Percentiles rank a stretch among this genome's conserved stretches.
These are phyloP conservation scores for Trichophaea hybrida DNA, from an alignment of 2,329 filamentous ascomycete species.

Conservation along the genomic window DNA sequence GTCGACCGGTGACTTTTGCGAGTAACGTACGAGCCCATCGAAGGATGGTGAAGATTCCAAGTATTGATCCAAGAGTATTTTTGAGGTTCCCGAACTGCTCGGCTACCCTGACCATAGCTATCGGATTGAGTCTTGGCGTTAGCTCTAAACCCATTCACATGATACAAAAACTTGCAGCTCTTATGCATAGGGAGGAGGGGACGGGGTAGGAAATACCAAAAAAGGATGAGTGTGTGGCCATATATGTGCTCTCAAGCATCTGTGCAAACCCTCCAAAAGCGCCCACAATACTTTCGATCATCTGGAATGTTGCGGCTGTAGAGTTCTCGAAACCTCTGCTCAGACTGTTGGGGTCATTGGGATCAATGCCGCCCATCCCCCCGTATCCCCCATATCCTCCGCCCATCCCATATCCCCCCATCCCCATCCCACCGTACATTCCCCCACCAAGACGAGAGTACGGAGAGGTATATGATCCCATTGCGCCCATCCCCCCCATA, in stretches of 20 bases:
- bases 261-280: conserved; percentile 96
- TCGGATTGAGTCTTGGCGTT: conserved; percentile 6
- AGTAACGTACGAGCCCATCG: conserved; percentile 86
- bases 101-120: conserved; percentile 94
- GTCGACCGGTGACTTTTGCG: conserved; percentile 82
- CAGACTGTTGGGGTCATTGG: conserved; percentile 82
- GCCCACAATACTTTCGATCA: conserved; percentile 92
- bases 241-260: conserved; percentile 98
- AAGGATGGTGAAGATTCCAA: conserved; percentile 91
- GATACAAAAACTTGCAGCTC: neutral
- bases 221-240: conserved; percentile 97
- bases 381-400: conserved; percentile 32
- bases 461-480: conserved; percentile 38
- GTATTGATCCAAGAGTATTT: conserved; percentile 79
- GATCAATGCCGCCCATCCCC: conserved; percentile 44
- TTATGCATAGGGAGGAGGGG: neutral
- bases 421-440: conserved; percentile 32
- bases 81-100: conserved; percentile 91
- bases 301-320: conserved; percentile 92
- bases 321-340: conserved; percentile 92
- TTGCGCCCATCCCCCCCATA: conserved; percentile 16
- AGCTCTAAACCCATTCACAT: neutral
- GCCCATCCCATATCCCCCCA: conserved; percentile 30
- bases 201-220: conserved; percentile 54
- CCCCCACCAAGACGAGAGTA: conserved; percentile 38